Percentiles rank a stretch among this genome's conserved stretches.
phyloP scores from a whole-genome alignment of 257 asterid species.

The Echium plantagineum region DNA sequence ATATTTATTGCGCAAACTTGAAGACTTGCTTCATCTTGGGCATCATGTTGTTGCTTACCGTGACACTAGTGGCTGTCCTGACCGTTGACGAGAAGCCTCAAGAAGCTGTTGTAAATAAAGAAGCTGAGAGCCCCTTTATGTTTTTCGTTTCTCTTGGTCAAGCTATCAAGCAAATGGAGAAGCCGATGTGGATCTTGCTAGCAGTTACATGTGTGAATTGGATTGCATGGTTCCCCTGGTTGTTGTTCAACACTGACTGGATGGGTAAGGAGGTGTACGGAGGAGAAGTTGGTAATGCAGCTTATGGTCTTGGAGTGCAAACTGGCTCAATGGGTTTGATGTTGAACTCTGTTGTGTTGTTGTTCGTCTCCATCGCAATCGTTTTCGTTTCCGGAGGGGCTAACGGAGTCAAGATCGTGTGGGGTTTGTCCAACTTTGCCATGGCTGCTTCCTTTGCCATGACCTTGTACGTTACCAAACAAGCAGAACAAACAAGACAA shows the following conservation, averaged over 20 bases:
- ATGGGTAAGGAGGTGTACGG: slow-evolving; percentile 74
- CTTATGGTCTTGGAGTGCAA: slow-evolving; percentile 33
- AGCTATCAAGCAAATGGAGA: slow-evolving; percentile 50
- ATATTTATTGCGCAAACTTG: slow-evolving; percentile 10
- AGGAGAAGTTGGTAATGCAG: slow-evolving; percentile 34
- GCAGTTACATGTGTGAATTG: slow-evolving; percentile 53
- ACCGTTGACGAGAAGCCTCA: not conserved
- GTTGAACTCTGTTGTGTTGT: not conserved
- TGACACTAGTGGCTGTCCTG: slow-evolving; percentile 1
- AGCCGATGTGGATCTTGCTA: slow-evolving; percentile 60
- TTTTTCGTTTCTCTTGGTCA: slow-evolving; percentile 28
- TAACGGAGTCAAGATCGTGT: not conserved
- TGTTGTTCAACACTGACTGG: slow-evolving; percentile 70
- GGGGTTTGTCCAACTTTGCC: not conserved
- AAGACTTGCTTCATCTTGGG: slow-evolving; percentile 9
- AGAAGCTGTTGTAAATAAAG: slow-evolving; percentile 1
- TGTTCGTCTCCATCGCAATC: not conserved
- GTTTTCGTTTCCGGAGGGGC: not conserved
- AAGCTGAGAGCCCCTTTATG: slow-evolving; percentile 22
- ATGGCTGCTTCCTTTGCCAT: not conserved
- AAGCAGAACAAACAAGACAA: not conserved
- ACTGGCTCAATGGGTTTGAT: slow-evolving; percentile 23
- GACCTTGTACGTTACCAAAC: not conserved
- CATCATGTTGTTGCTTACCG: not conserved
- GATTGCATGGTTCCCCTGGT: slow-evolving; percentile 68